Evolutionary conservation across 495 filamentous ascomycete species (phyloP).

Genomic region (Penicillium daleae): DNA sequence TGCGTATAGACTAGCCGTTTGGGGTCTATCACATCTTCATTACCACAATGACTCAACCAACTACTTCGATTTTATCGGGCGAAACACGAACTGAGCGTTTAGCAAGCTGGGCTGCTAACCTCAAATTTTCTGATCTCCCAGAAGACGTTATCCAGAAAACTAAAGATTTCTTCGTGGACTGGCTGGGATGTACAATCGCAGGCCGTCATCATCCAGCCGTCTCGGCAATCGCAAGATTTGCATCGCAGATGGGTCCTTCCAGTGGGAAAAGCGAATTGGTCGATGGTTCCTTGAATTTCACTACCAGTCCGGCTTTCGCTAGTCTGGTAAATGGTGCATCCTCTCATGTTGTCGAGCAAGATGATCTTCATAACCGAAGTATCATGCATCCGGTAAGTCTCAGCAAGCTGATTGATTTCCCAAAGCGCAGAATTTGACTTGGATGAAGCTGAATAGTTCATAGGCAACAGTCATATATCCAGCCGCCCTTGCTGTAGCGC

Average conservation of each 20-base stretch:
- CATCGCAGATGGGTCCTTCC: slow-evolving; percentile 36
- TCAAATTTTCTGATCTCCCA: slow-evolving; percentile 37
- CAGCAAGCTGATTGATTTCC: not conserved
- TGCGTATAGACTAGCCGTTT: not conserved
- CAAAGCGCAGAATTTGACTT: not conserved
- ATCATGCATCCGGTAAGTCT: slow-evolving; percentile 43
- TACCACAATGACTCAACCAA: slow-evolving; percentile 9
- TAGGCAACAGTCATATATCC: slow-evolving; percentile 43
- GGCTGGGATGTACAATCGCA: slow-evolving; percentile 41
- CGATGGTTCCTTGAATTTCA: slow-evolving; percentile 29
- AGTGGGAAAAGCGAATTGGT: slow-evolving; percentile 38
- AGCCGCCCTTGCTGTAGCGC: slow-evolving; percentile 39
- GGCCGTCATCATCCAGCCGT: slow-evolving; percentile 40
- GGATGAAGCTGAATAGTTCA: not conserved
- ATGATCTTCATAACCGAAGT: slow-evolving; percentile 45
- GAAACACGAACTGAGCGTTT: slow-evolving; percentile 30
- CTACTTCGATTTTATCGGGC: not conserved
- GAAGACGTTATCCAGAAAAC: slow-evolving; percentile 37
- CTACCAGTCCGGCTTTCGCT: slow-evolving; percentile 39
- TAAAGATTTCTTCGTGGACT: slow-evolving; percentile 42
- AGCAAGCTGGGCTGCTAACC: slow-evolving; percentile 30
- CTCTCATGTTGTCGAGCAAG: slow-evolving; percentile 44
- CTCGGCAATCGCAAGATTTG: slow-evolving; percentile 32
- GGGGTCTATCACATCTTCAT: not conserved
- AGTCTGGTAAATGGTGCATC: slow-evolving; percentile 40